Evolutionary conservation across 768 basidiomycete species (phyloP), one percentile per base, ranked within the genome.

Genomic region (Tricholoma matsutake): DNA sequence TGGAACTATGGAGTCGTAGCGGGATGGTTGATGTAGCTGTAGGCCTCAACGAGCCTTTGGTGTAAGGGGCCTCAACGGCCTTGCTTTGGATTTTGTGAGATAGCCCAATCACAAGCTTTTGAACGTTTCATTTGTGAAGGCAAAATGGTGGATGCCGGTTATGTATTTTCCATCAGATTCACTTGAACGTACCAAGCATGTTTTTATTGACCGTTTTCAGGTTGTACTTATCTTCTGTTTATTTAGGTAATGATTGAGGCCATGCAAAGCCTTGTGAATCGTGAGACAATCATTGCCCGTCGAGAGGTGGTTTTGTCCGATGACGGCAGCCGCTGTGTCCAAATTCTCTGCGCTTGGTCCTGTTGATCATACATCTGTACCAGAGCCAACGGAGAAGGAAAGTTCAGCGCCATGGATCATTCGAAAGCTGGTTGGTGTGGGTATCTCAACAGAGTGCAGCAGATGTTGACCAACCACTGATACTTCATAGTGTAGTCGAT

Each of bases 321-420:
- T 10, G 32, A 32, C 4, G 32, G 10, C 32, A 32, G 31, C 31
- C 31, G 31, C 31, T 32, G 31, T 4, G 4, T 4, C 32, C 32
- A 32, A 32, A 7, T 2, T 32, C 32, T 32, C 32, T 10, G 32
- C 32, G 32, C 32, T 32, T 32, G 32, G 32, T 32, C 31, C 31
- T 8, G 31, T 32, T 32, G 31, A 32, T 32, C 31, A 7, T 6
- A 4, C 32, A 32, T 32, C 32, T 32, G 32, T 32, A 32, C 32
- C 32, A 32, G 10, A 32, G 31, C 31, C 31, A 37, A 37, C 35
- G 10, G 35, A 37, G 35, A 75, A 76, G 55, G 83, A 88, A 70
- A 83, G 83, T 58, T 67, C 77, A 6, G 83, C 83, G 14, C 83
- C 84, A 62, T 87, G 86, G 86, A 82, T 86, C 58, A 75, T 88